phyloP scores from a whole-genome alignment of 345 rosid species.

The Psidium friedrichsthalianum region DNA sequence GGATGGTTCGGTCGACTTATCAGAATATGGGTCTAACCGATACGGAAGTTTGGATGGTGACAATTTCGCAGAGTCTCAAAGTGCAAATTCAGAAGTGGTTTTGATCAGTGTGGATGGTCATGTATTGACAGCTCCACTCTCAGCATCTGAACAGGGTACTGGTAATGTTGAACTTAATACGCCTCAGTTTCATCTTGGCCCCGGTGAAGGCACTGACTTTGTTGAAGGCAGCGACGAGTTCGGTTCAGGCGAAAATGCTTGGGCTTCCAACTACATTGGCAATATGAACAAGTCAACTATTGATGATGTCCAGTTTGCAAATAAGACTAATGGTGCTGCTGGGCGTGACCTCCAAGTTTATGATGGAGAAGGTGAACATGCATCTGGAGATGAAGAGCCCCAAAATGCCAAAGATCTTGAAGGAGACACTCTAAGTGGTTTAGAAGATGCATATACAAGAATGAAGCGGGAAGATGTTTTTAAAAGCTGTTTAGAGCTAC shows the following conservation, averaged over 20 bases:
- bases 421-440: conserved; percentile 7
- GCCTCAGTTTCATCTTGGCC: conserved; percentile 82
- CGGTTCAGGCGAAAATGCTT: conserved; percentile 35
- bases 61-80: conserved; percentile 31
- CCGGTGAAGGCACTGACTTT: conserved; percentile 55
- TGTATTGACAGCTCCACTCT: conserved; percentile 69
- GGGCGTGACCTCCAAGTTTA: conserved; percentile 10
- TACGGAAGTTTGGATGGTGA: conserved; percentile 41
- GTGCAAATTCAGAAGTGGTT: conserved; percentile 56
- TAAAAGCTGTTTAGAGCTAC: conserved; percentile 37
- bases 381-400: conserved; percentile 16
- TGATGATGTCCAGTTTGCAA: conserved; percentile 14
- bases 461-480: conserved; percentile 27
- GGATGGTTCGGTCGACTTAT: conserved; percentile 27
- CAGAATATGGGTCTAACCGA: conserved; percentile 45
- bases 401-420: conserved; percentile 7
- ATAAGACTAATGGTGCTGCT: conserved; percentile 12
- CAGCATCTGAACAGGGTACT: conserved; percentile 46
- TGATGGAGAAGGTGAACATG: conserved; percentile 24
- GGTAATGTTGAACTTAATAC: conserved; percentile 45
- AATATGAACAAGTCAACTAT: conserved; percentile 28
- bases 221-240: conserved; percentile 53
- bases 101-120: conserved; percentile 85
- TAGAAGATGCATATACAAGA: conserved; percentile 11
- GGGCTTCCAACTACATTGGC: conserved; percentile 36